A percentile compares a stretch with the other conserved stretches of the same genome.
These are phyloP conservation scores for Rhizophora mangle DNA, from an alignment of 345 rosid species.

Conservation along the genomic window DNA sequence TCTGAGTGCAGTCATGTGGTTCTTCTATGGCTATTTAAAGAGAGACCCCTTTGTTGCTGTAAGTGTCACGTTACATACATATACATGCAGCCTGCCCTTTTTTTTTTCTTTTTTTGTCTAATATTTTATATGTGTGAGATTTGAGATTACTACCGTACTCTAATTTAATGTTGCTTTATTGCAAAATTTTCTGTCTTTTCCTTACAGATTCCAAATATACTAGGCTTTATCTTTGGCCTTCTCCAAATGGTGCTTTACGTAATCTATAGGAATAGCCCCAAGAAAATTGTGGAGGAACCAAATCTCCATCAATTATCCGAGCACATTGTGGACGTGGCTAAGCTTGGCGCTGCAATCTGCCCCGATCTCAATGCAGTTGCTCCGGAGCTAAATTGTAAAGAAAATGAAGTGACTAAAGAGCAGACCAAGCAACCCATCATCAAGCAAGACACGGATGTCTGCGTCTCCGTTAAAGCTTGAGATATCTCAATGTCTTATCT, in stretches of 20 bases:
- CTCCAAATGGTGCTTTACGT: conserved; percentile 53
- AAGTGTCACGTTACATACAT: background rate
- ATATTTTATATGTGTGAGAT: too few relatives aligned
- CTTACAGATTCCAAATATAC: conserved; percentile 48
- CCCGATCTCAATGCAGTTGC: conserved; percentile 37
- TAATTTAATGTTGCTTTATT: background rate
- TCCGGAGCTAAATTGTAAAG: conserved; percentile 30
- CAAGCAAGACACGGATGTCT: conserved; percentile 21
- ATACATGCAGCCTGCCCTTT: background rate
- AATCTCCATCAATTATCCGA: conserved; percentile 11
- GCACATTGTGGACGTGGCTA: conserved; percentile 38
- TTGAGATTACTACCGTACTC: background rate
- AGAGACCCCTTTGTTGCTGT: conserved; percentile 22
- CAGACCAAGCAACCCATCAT: conserved; percentile 8
- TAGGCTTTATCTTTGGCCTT: conserved; percentile 48
- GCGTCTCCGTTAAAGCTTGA: background rate
- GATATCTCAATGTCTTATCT: too few relatives aligned
- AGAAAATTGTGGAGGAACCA: background rate
- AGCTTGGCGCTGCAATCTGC: conserved; percentile 38
- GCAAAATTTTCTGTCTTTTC: background rate
- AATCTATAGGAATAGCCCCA: conserved; percentile 31
- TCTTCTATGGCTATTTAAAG: conserved; percentile 41
- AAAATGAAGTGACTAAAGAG: conserved; percentile 26
- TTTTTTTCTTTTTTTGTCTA: too few relatives aligned
- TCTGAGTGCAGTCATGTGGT: conserved; percentile 54